Evolutionary conservation across 345 rosid genomes (phyloP).

Genomic region (Salix arbutifolia): DNA sequence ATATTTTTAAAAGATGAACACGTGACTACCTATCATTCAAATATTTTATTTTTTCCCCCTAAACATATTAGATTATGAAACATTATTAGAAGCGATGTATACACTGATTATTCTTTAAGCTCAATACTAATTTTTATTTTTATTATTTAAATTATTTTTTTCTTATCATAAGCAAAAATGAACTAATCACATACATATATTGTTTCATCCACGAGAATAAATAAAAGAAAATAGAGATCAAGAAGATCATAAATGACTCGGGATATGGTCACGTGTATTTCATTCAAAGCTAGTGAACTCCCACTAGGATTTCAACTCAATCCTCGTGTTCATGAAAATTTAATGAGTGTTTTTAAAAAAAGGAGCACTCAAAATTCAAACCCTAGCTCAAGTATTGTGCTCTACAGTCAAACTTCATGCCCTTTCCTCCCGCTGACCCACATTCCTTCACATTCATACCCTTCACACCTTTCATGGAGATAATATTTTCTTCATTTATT

Average conservation of each 20-base stretch:
- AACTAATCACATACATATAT: neutral
- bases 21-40: no score
- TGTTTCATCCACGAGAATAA: neutral
- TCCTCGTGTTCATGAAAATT: neutral
- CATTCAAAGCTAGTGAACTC: neutral
- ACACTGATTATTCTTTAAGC: no score
- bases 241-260: neutral
- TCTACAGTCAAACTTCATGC: constrained; percentile 25
- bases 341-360: neutral
- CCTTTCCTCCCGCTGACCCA: constrained; percentile 1
- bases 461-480: neutral
- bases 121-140: no score
- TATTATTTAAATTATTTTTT: no score
- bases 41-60: no score
- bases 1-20: no score
- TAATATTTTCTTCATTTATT: constrained; percentile 11
- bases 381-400: neutral
- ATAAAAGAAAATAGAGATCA: no score
- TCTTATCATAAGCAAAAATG: neutral
- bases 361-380: constrained; percentile 8
- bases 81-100: no score
- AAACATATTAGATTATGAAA: no score
- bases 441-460: constrained; percentile 25
- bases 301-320: neutral
- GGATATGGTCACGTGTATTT: neutral